Evolutionary conservation across 2,329 filamentous ascomycete genomes (phyloP).

Genomic region (Claviceps capensis): DNA sequence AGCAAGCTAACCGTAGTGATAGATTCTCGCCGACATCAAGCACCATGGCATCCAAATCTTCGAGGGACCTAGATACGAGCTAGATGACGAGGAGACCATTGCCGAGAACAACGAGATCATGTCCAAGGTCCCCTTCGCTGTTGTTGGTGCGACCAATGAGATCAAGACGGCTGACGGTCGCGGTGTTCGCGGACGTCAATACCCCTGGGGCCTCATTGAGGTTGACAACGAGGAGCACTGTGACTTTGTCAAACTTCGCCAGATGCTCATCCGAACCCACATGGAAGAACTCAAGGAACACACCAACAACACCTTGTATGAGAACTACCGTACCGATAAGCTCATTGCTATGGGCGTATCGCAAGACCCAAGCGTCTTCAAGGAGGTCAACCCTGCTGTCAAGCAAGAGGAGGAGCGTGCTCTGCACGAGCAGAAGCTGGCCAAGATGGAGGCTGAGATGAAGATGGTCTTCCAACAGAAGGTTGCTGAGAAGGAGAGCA

Average conservation of each 20-base stretch:
- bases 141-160: conserved; percentile 93
- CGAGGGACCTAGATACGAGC: conserved; percentile 93
- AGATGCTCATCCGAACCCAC: conserved; percentile 99
- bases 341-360: conserved; percentile 96
- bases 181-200: conserved; percentile 88
- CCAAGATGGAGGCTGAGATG: conserved; percentile 99
- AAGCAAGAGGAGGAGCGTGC: conserved; percentile 99
- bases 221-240: conserved; percentile 99
- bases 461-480: conserved; percentile 99
- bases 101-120: conserved; percentile 99
- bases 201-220: conserved; percentile 97
- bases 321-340: conserved; percentile 99
- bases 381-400: conserved; percentile 99
- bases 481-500: conserved; percentile 98
- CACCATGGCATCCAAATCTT: conserved; percentile 98
- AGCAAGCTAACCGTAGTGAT: conserved; percentile 7
- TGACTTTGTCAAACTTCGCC: conserved; percentile 98
- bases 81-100: conserved; percentile 98
- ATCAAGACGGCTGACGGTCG: conserved; percentile 83
- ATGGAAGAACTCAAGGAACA: conserved; percentile 99
- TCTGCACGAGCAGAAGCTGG: conserved; percentile 97
- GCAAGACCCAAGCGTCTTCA: conserved; percentile 98
- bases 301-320: conserved; percentile 97
- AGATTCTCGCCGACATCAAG: conserved; percentile 96
- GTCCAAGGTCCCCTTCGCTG: conserved; percentile 98